Conservation (phyloP, 164 flowering plant species). For the Echeveria elegans region DNA sequence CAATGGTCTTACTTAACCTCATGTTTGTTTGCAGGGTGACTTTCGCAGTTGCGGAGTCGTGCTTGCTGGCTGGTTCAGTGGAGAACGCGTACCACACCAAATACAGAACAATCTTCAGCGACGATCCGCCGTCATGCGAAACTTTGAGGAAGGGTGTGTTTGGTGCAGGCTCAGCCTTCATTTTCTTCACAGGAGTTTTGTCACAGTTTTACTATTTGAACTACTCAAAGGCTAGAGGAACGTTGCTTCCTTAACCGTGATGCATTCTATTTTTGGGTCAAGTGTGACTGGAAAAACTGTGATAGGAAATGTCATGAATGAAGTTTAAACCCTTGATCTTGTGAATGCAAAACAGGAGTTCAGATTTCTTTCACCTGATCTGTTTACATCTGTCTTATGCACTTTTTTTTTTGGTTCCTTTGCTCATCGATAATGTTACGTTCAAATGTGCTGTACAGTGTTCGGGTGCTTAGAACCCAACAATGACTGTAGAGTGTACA, state of each 20-base stretch:
- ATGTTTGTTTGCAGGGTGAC: not conserved
- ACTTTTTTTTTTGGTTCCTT: too few species aligned
- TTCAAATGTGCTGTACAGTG: too few species aligned
- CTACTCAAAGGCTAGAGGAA: conserved; percentile 7
- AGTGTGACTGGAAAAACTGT: too few species aligned
- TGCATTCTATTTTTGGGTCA: not conserved
- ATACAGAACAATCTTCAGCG: not conserved
- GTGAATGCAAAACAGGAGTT: too few species aligned
- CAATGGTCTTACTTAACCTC: not conserved
- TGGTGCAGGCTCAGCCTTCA: conserved; percentile 8
- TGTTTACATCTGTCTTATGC: too few species aligned
- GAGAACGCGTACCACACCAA: conserved; percentile 2
- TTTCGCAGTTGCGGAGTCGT: not conserved
- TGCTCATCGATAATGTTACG: too few species aligned
- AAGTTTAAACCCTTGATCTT: too few species aligned
- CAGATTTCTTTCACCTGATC: too few species aligned
- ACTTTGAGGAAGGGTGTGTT: conserved; percentile 10
- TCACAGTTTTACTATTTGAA: conserved; percentile 2
- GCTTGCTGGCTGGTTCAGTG: conserved; percentile 4
- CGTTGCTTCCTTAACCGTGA: conserved; percentile 1
- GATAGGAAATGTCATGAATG: too few species aligned
- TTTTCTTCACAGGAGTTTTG: conserved; percentile 3
- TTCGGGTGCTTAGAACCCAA: too few species aligned
- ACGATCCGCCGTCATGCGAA: conserved; percentile 4
- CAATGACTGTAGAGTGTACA: too few species aligned